Conservation (phyloP, 2,329 filamentous ascomycete species). For the Colletotrichum navitas region DNA sequence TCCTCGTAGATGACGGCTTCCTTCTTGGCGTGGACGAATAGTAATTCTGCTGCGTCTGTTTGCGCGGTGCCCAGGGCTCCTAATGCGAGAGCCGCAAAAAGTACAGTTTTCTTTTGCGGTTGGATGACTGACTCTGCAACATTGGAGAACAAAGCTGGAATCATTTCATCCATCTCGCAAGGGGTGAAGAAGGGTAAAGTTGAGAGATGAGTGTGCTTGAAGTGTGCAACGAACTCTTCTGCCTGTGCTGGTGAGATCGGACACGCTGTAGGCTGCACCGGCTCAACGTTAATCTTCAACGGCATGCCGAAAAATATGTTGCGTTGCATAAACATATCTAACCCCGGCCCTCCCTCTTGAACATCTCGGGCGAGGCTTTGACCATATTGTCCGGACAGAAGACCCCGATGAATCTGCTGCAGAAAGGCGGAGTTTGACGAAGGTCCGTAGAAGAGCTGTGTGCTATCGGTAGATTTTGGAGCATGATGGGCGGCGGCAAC, state of each 20-base stretch:
- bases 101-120: constrained; percentile 45
- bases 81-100: constrained; percentile 45
- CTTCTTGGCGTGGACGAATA: constrained; percentile 46
- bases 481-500: constrained; percentile 44
- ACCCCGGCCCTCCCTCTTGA: constrained; percentile 45
- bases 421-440: constrained; percentile 50
- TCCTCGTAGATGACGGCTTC: constrained; percentile 47
- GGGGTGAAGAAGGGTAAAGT: constrained; percentile 44
- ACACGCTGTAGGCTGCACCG: constrained; percentile 22
- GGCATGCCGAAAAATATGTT: constrained; percentile 50
- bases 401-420: constrained; percentile 48
- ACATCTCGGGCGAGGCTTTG: constrained; percentile 40
- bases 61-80: constrained; percentile 46
- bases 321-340: constrained; percentile 49
- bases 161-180: constrained; percentile 44
- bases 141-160: constrained; percentile 42
- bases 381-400: constrained; percentile 44
- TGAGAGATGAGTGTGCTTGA: constrained; percentile 41
- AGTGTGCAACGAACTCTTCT: constrained; percentile 42
- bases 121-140: constrained; percentile 32
- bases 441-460: constrained; percentile 48
- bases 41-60: constrained; percentile 45
- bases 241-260: constrained; percentile 42
- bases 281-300: constrained; percentile 41
- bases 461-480: constrained; percentile 44